phyloP scores from a whole-genome alignment of 139 green algal species.

The Ettlia oleoabundans region DNA sequence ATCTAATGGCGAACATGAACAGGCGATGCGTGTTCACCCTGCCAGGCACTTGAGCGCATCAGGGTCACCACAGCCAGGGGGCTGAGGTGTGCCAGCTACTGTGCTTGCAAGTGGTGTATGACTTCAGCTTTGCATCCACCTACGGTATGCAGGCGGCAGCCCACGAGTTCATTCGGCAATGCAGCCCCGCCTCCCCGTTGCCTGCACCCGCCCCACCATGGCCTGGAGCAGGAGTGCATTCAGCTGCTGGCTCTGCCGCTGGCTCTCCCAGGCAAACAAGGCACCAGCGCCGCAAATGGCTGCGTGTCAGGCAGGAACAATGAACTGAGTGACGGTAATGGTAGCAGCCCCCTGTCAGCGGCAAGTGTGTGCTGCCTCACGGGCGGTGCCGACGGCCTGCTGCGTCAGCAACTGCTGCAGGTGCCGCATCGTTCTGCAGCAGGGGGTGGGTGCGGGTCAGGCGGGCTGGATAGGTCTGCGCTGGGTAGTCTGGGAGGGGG shows the following conservation, averaged over 20 bases:
- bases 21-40: too few species aligned
- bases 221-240: constrained; percentile 37
- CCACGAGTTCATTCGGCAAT: not conserved
- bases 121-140: too few species aligned
- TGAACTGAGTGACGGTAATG: too few species aligned
- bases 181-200: not conserved
- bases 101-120: too few species aligned
- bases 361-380: constrained; percentile 19
- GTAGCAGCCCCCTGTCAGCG: too few species aligned
- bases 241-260: constrained; percentile 9
- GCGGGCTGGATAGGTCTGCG: not conserved
- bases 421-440: not conserved
- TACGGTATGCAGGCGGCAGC: not conserved
- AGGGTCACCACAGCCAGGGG: too few species aligned
- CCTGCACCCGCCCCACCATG: constrained; percentile 21
- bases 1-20: too few species aligned
- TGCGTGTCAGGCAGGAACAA: too few species aligned
- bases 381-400: constrained; percentile 6
- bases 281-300: too few species aligned
- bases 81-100: too few species aligned
- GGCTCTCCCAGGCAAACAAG: too few species aligned
- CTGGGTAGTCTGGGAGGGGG: not conserved
- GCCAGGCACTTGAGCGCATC: too few species aligned
- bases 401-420: constrained; percentile 14
- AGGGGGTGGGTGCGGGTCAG: not conserved